A percentile compares a stretch with the other conserved stretches of the same genome.
Evolutionary conservation across 148 eudicot species (phyloP).

Genomic region (Chenopodium quinoa): DNA sequence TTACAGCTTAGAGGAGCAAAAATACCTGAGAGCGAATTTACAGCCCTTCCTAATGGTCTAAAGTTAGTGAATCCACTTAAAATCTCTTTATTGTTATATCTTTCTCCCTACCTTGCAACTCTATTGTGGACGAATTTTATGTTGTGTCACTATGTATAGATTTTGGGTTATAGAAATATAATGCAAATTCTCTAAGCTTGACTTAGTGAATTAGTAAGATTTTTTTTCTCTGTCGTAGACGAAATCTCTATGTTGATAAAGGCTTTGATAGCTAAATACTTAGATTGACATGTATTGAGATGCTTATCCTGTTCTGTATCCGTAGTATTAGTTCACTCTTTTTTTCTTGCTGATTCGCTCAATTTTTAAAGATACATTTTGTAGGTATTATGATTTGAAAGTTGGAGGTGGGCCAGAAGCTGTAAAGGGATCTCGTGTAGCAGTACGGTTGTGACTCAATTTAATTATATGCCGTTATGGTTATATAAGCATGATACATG

Average conservation of each 20-base stretch:
- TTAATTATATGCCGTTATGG: constrained; percentile 17
- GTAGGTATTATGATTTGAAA: constrained; percentile 88
- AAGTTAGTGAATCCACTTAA: constrained; percentile 52
- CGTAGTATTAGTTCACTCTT: neutral
- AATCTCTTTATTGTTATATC: neutral
- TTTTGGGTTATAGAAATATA: neutral
- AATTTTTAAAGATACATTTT: constrained; percentile 18
- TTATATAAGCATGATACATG: constrained; percentile 6
- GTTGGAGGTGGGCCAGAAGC: constrained; percentile 81
- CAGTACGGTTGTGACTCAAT: constrained; percentile 74
- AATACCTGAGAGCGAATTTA: constrained; percentile 79
- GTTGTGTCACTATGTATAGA: neutral
- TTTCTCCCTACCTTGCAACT: neutral
- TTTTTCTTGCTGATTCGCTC: neutral
- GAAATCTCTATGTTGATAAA: neutral
- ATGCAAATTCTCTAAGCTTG: neutral
- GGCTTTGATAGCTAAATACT: neutral
- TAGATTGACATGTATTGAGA: neutral
- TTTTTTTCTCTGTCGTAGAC: neutral
- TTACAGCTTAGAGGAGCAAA: constrained; percentile 84
- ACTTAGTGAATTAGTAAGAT: neutral
- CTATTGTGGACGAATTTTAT: neutral
- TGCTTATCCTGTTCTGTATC: neutral
- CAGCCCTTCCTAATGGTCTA: constrained; percentile 81
- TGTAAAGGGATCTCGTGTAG: constrained; percentile 97